Base-by-base conservation (phyloP, 2,329 filamentous ascomycete genomes). In the Fragosphaeria purpurea region DNA sequence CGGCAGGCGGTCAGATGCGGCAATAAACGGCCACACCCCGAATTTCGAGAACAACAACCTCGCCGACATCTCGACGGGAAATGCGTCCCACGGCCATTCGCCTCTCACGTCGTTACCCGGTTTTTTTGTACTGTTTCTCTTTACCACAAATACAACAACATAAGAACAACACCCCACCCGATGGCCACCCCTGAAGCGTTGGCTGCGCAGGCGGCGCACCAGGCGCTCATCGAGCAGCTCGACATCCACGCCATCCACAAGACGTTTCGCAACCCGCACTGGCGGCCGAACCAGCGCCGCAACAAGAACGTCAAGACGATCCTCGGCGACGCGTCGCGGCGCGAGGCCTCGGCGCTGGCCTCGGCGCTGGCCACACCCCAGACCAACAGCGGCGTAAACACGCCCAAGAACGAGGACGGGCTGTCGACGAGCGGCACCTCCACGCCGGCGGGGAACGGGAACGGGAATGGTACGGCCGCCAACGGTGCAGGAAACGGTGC, bases 301-400 rank as follows among this genome's bases (percentile, higher is more conserved):
- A 98, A 98, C 79, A 98, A 98, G 75, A 97, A 95, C 68, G 84
- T 97, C 69, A 97, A 97, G 69, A 88, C 95, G 60, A 93, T 98
- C 55, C 77, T 98, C 54, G 86, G 88, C 53, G 93, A 98, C 62
- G 87, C 86, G 10, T 81, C 86, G 30, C 85, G 88, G 59, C 88
- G 86, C 63, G 91, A 97, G 72, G 88, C 88, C n/a, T 95, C 89
- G 4, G 77, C 87, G 38, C 75, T 90, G 62, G 88, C 85, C 12
- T 95, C 80, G 1, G 77, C 88, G 0, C 22, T 22, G 22, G 22
- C 22, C 22, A 22, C 22, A 3, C 85, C 87, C 63, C 84, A 85
- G 62, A 50, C 46, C 44, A 64, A 70, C 58, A 90, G 85, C 62
- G 89, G 89, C 57, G 76, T 81, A 48, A 87, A 79, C 6, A 94